phyloP scores from a whole-genome alignment of 164 flowering plant species.

The Magnolia officinalis region DNA sequence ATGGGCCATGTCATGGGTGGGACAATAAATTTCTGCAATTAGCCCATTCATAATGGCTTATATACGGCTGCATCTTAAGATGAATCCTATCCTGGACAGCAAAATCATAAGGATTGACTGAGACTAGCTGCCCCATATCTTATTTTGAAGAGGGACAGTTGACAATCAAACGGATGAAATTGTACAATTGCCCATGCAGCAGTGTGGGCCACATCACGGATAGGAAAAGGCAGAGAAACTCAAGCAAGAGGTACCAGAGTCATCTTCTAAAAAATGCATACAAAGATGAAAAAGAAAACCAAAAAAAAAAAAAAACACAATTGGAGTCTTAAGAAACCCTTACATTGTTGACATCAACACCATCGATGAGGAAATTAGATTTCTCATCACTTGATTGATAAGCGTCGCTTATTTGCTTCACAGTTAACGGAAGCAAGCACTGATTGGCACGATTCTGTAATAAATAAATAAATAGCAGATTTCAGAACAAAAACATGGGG shows the following conservation, averaged over 20 bases:
- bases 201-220: not conserved
- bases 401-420: conserved; percentile 72
- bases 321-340: conserved; percentile 3
- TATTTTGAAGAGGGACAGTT: no score
- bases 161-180: not conserved
- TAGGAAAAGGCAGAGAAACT: not conserved
- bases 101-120: no score
- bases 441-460: conserved; percentile 66
- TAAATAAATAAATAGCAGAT: not conserved
- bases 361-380: conserved; percentile 58
- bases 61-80: no score
- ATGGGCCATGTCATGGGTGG: no score
- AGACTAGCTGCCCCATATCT: no score
- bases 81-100: no score
- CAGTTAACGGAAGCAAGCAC: conserved; percentile 71
- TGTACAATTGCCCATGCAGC: not conserved
- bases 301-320: not conserved
- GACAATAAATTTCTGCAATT: no score
- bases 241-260: not conserved
- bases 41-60: no score
- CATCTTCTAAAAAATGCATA: not conserved
- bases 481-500: no score
- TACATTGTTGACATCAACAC: conserved; percentile 71
- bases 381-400: conserved; percentile 45
- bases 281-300: not conserved